These are phyloP conservation scores for Aureobasidium lini DNA, from an alignment of 2,329 filamentous ascomycete genomes.

Conservation along the genomic window DNA sequence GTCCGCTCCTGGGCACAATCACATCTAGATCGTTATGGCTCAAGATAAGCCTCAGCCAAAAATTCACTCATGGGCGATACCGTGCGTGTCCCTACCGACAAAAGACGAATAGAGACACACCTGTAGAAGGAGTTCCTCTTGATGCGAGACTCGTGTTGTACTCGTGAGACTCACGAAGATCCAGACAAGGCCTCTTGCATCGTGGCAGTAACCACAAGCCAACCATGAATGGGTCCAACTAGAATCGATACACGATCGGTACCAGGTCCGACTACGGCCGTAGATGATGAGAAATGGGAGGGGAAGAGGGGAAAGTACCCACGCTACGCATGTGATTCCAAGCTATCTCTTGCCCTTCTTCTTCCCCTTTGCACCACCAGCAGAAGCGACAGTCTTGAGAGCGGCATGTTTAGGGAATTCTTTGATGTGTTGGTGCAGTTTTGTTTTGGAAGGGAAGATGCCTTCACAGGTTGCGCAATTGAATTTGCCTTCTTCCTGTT, in stretches of 20 bases:
- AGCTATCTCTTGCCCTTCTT: constrained; percentile 24
- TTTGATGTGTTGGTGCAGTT: constrained; percentile 66
- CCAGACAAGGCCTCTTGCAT: not conserved
- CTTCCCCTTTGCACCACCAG: constrained; percentile 22
- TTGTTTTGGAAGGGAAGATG: constrained; percentile 65
- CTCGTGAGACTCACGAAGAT: not conserved
- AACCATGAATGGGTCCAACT: too few relatives aligned
- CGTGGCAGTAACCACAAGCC: not conserved
- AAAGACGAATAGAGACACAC: too few relatives aligned
- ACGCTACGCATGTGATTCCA: not conserved
- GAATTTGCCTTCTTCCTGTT: constrained; percentile 38
- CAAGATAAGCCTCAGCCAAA: not conserved
- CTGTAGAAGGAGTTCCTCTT: not conserved
- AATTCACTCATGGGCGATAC: not conserved
- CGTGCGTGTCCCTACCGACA: too few relatives aligned
- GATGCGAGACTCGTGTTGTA: not conserved
- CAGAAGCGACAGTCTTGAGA: constrained; percentile 23
- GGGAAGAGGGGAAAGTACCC: not conserved
- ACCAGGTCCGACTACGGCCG: not conserved
- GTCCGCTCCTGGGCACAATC: not conserved
- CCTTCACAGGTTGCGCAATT: constrained; percentile 74
- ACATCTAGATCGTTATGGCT: not conserved
- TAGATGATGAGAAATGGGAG: constrained; percentile 17
- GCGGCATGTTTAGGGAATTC: constrained; percentile 55
- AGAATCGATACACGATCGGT: not conserved